Evolutionary conservation across 164 flowering plant species (phyloP).

Genomic region (Annona squamosa): DNA sequence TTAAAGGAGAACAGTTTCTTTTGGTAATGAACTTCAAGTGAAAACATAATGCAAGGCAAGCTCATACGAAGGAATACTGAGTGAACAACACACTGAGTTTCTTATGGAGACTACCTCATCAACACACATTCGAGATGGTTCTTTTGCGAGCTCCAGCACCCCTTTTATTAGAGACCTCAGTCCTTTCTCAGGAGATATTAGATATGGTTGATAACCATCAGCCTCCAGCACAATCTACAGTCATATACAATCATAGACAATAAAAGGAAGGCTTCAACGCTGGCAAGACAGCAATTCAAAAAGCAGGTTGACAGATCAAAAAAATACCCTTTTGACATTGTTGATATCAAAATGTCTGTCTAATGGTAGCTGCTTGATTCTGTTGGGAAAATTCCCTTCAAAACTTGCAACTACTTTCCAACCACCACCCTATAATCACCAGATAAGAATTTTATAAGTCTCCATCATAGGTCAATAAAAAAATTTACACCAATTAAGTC

Average conservation of each 20-base stretch:
- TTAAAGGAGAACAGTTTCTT: no score
- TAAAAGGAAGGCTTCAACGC: neutral
- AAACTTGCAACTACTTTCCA: slow-evolving; percentile 99
- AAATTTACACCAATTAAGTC: no score
- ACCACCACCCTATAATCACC: slow-evolving; percentile 68
- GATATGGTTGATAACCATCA: slow-evolving; percentile 99
- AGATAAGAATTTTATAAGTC: no score
- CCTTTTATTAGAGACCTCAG: slow-evolving; percentile 82
- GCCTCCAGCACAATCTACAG: slow-evolving; percentile 93
- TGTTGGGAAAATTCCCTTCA: slow-evolving; percentile 94
- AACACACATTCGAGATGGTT: slow-evolving; percentile 93
- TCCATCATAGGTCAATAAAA: no score
- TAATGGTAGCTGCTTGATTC: slow-evolving; percentile 95
- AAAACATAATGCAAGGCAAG: no score
- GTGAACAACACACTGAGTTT: neutral
- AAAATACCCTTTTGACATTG: slow-evolving; percentile 84
- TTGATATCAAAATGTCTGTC: slow-evolving; percentile 96
- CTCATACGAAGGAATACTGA: no score
- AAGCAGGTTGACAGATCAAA: neutral
- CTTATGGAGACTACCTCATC: slow-evolving; percentile 63
- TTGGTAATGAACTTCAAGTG: no score
- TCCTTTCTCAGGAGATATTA: slow-evolving; percentile 98
- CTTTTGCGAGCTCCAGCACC: slow-evolving; percentile 93
- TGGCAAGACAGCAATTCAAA: neutral
- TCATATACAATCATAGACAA: neutral